Base-by-base conservation (phyloP, 1,284 basidiomycete species). In the Naganishia liquefaciens region DNA sequence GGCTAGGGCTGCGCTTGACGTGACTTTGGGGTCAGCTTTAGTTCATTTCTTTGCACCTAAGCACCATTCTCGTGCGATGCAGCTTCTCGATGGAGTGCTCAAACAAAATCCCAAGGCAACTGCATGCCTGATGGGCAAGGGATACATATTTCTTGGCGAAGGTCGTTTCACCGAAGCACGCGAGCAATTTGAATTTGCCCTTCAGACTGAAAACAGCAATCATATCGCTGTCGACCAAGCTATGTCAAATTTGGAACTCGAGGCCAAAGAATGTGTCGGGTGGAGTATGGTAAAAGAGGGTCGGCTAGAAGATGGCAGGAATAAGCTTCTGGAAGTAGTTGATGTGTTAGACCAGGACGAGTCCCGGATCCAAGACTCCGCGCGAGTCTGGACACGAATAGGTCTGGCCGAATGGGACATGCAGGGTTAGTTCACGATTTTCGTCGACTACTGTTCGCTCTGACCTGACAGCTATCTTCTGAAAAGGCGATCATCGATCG, bases 11-110 rank as follows among this genome's bases (percentile, higher is more conserved):
- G 75, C 76, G 0, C 66, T 79, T 13, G 78, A 79, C 37, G 74
- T 75, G 2, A 70, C 69, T 1, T 70, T 79, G 15, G 78, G 75
- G 47, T 70, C 77, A 0, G 87, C 90, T 3, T 82, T 96, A 19
- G 89, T 93, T 1, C 88, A 96, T 70, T 82, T 90, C 61, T 91
- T 87, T 76, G 87, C 94, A 11, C 95, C 95, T 0, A 93, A 93
- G 72, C 88, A 97, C 72, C 95, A 99, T 75, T 72, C 81, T 15
- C 86, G 88, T 50, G 94, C 95, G 0, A 80, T 88, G 33, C 80
- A 84, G 15, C 82, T 95, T 6, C 81, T 95, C 28, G 85, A 90
- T 40, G 84, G 86, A 2, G 83, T 94, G 5, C 83, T 98, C 5
- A 71, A 80, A 1, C 76, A 82, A 52, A 84, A 88, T 44, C 84